These are phyloP conservation scores for Phytophthora agathidicida DNA, from an alignment of 352 stramenopile species.

Conservation along the genomic window DNA sequence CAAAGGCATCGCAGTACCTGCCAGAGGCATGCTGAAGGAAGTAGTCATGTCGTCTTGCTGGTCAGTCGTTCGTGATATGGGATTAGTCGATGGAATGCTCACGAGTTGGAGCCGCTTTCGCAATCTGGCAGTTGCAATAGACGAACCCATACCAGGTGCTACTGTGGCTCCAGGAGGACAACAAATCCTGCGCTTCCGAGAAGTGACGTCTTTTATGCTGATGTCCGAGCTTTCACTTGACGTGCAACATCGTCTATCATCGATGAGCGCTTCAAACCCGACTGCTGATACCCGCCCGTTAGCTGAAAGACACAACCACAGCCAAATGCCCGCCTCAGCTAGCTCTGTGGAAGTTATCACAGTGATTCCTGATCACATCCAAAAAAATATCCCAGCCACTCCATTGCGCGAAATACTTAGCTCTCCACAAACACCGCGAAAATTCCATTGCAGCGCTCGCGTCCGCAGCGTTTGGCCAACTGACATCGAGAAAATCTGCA, in stretches of 20 bases:
- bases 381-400: constrained; percentile 51
- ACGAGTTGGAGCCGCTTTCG: constrained; percentile 75
- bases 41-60: constrained; percentile 76
- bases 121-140: constrained; percentile 61
- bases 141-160: constrained; percentile 28
- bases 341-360: constrained; percentile 26
- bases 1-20: constrained; percentile 23
- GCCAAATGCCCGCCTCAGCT: background rate
- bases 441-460: constrained; percentile 68
- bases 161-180: background rate
- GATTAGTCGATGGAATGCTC: constrained; percentile 46
- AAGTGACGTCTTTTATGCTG: constrained; percentile 72
- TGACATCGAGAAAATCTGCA: constrained; percentile 56
- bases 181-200: constrained; percentile 62
- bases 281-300: no score
- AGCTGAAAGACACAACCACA: background rate
- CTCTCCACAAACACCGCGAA: constrained; percentile 47
- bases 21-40: constrained; percentile 57
- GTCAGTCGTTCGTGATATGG: constrained; percentile 58
- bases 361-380: constrained; percentile 53
- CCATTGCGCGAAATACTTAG: constrained; percentile 40
- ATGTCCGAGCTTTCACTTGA: constrained; percentile 52
- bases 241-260: constrained; percentile 45
- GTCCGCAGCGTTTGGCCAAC: constrained; percentile 54
- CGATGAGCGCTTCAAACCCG: background rate